Evolutionary conservation across 768 basidiomycete species (phyloP).

Genomic region (Grammothele lineata): DNA sequence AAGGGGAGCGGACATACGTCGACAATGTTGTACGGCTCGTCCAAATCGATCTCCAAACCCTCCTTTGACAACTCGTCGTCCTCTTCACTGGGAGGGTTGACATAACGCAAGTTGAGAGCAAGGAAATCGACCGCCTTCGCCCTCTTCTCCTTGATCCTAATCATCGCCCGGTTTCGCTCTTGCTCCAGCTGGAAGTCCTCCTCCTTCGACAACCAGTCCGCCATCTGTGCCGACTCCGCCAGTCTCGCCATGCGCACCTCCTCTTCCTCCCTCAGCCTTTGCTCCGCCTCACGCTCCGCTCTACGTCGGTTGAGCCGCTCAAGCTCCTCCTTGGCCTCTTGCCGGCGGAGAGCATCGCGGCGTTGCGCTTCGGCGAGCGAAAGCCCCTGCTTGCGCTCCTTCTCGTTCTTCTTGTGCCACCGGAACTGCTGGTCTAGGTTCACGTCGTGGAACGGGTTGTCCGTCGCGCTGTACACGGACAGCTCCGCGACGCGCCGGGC

Average conservation of each 20-base stretch:
- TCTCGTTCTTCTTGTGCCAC: slow-evolving; percentile 98
- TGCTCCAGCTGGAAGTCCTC: slow-evolving; percentile 97
- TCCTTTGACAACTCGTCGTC: slow-evolving; percentile 67
- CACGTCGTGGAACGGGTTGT: slow-evolving; percentile 98
- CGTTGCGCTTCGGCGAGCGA: slow-evolving; percentile 72
- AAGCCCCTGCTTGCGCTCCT: slow-evolving; percentile 87
- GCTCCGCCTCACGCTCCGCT: slow-evolving; percentile 90
- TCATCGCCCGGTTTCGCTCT: slow-evolving; percentile 84
- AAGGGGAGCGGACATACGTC: slow-evolving; percentile 55
- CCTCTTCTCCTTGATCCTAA: slow-evolving; percentile 91
- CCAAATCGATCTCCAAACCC: slow-evolving; percentile 94
- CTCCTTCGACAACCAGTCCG: slow-evolving; percentile 96
- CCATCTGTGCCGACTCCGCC: slow-evolving; percentile 96
- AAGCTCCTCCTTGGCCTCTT: slow-evolving; percentile 94
- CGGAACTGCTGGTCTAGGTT: slow-evolving; percentile 95
- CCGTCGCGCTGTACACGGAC: slow-evolving; percentile 92
- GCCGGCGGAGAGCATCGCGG: slow-evolving; percentile 73
- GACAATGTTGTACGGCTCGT: slow-evolving; percentile 97
- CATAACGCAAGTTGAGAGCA: slow-evolving; percentile 92
- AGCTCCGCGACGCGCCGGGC: slow-evolving; percentile 90
- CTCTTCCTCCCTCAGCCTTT: slow-evolving; percentile 86
- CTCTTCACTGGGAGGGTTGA: slow-evolving; percentile 64
- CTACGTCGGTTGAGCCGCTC: slow-evolving; percentile 86
- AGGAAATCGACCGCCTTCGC: slow-evolving; percentile 99
- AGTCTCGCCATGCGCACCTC: slow-evolving; percentile 83